Base-by-base conservation (phyloP, 164 flowering plant species). In the Piper longum region DNA sequence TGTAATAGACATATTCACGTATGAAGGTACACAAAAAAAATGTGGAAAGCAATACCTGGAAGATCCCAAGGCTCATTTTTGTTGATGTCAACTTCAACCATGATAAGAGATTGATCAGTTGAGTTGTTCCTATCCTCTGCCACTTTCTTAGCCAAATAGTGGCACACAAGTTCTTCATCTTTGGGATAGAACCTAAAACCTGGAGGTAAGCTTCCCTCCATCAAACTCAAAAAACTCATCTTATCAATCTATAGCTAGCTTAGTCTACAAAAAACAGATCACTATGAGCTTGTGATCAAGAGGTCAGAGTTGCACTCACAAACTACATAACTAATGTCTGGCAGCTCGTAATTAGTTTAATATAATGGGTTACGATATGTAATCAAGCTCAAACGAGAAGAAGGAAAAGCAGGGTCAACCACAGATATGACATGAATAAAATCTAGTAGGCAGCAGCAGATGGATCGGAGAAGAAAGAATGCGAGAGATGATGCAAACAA, bases 31-130 rank as follows among this genome's bases (percentile, higher is more conserved):
- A 9, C 48, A 26, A 44, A 9, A 4, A 43, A 44, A 9, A 44
- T 44, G 48, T 44, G 48, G 60, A 14, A 26, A 40, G 6, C 61
- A 73, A 4, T 69, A 89, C 96, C 96, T 44, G 95, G 95, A 75
- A 87, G 75, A 14, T 87, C 88, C 95, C 95, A 87, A 54, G 95
- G 95, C 56, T 87, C 95, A 51, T 78, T 78, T 76, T 81, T 87
- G 80, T 87, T 85, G 61, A 87, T 83, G 69, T 87, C 91, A 61
- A 87, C 85, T 71, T 83, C 83, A 6, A 81, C 64, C 72, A 87
- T 13, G 36, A 76, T 67, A 59, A 77, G 75, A 56, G 75, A 67
- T 26, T 26, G 36, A 1, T 75, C 70, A 56, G 57, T 52, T 42
- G 66, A 68, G 11, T 68, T 63, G 5, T 41, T 18, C 11, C 36